Evolutionary conservation across 78 protist genomes (phyloP), one percentile per base, ranked within the genome.

Genomic region (Blattamonas nauphoetae): DNA sequence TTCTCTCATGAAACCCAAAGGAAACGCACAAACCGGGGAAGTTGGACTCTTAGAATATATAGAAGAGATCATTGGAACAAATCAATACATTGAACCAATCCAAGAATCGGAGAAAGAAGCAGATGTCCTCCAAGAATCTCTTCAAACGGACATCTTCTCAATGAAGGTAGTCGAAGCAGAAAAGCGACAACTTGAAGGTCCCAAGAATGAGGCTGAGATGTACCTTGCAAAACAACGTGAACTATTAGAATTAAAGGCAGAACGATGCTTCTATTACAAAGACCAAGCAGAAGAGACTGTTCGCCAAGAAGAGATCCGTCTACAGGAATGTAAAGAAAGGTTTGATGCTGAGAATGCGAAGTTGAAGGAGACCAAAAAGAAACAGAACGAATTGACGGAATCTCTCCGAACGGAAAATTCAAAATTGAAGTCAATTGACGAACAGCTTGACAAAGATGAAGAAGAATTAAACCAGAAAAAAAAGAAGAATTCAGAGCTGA

Each of bases 1-100:
- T 11, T 90, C 99, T 21, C 71, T 95, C 93, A 98, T 98, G 99
- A 94, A 95, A 91, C 99, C 99, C 38, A 98, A 97, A 89, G 97
- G 95, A 1, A 89, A 4, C 71, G 64, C 5, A 0, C 87, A 86
- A 41, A 36, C 90, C 84, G 97, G 96, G n/a, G 97, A 90, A 29
- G 21, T 21, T 21, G 99, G 99, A 34, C 91, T 98, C 46, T 93
- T 98, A 45, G 99, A 98, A 87, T 98, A 97, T 92, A 88, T 98
- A 29, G 99, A 98, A 83, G 99, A 97, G 82, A 95, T 98, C 79
- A 96, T 98, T 80, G 99, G 99, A 5, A 84, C 97, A 1, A 81
- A 83, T 44, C 45, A 29, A 33, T 93, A 77, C 85, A 81, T 92
- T 3, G 90, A 83, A 41, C 89, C 44, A 34, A 98, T 98, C 89